phyloP scores from a whole-genome alignment of 805 yeast genomes.

The Lipomyces chichibuensis region DNA sequence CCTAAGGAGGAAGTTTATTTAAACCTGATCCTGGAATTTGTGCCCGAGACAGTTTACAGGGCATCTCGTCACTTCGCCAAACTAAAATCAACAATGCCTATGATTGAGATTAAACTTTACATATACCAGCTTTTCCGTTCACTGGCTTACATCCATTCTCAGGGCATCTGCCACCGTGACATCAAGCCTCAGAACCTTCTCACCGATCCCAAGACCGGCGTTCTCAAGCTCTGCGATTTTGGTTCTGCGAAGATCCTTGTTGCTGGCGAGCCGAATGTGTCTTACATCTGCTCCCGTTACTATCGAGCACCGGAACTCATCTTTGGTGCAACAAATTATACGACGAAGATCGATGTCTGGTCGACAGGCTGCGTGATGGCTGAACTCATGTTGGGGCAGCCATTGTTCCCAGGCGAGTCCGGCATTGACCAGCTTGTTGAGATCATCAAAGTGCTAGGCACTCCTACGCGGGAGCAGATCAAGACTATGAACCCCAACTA shows the following conservation, averaged over 20 bases:
- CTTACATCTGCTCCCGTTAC: constrained; percentile 94
- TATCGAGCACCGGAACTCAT: constrained; percentile 97
- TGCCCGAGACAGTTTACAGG: constrained; percentile 95
- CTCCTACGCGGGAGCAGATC: constrained; percentile 91
- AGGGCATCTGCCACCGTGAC: constrained; percentile 83
- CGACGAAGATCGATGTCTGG: constrained; percentile 97
- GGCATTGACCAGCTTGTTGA: constrained; percentile 98
- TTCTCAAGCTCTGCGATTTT: constrained; percentile 91
- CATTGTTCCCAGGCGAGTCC: constrained; percentile 95
- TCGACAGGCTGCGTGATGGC: constrained; percentile 99
- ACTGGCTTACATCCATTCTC: constrained; percentile 71
- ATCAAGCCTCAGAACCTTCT: constrained; percentile 88
- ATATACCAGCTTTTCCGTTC: constrained; percentile 79
- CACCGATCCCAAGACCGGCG: constrained; percentile 82
- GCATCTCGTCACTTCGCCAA: constrained; percentile 73
- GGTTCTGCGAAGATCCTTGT: constrained; percentile 92
- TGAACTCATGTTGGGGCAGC: constrained; percentile 91
- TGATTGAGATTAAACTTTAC: constrained; percentile 84
- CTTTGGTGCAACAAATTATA: constrained; percentile 94
- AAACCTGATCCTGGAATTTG: constrained; percentile 84
- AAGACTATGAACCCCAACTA: constrained; percentile 94
- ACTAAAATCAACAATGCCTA: constrained; percentile 75
- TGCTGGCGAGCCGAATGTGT: constrained; percentile 90
- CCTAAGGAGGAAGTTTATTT: constrained; percentile 84
- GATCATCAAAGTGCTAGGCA: constrained; percentile 92